These are phyloP conservation scores for Komagataella phaffii DNA, from an alignment of 805 yeast genomes.

Conservation along the genomic window DNA sequence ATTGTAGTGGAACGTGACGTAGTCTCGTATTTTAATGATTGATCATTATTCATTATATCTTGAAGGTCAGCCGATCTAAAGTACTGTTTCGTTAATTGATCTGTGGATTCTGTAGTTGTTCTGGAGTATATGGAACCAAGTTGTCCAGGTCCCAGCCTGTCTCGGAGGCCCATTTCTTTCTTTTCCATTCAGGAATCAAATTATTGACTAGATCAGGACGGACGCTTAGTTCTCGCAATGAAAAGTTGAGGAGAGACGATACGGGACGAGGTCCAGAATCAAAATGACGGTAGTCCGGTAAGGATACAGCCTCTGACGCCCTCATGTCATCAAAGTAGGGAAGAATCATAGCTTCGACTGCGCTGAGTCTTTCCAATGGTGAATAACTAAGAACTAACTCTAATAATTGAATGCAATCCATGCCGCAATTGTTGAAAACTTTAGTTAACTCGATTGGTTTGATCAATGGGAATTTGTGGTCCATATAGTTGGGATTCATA, in stretches of 20 bases:
- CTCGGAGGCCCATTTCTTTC: constrained; percentile 3
- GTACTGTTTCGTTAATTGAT: constrained; percentile 5
- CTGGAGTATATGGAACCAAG: constrained; percentile 25
- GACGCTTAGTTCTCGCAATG: constrained; percentile 35
- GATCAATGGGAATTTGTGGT: constrained; percentile 84
- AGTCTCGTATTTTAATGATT: background rate
- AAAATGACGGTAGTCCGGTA: constrained; percentile 25
- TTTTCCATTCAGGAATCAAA: constrained; percentile 29
- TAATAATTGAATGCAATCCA: constrained; percentile 42
- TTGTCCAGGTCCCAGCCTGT: constrained; percentile 16
- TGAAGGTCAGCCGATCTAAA: background rate
- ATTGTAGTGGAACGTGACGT: background rate
- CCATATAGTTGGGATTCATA: constrained; percentile 96
- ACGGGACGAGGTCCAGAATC: constrained; percentile 22
- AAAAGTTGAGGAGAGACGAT: constrained; percentile 40
- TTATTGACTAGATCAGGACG: constrained; percentile 23
- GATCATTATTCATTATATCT: background rate
- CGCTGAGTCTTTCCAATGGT: constrained; percentile 50
- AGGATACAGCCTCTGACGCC: constrained; percentile 8
- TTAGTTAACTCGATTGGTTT: constrained; percentile 63
- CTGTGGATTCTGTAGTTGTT: constrained; percentile 19
- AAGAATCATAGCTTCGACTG: constrained; percentile 37
- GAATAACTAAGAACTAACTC: constrained; percentile 50
- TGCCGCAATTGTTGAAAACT: constrained; percentile 45
- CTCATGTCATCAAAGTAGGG: constrained; percentile 44